These are phyloP conservation scores for Paramecium octaurelia DNA, from an alignment of 73 alveolate species.

Conservation along the genomic window DNA sequence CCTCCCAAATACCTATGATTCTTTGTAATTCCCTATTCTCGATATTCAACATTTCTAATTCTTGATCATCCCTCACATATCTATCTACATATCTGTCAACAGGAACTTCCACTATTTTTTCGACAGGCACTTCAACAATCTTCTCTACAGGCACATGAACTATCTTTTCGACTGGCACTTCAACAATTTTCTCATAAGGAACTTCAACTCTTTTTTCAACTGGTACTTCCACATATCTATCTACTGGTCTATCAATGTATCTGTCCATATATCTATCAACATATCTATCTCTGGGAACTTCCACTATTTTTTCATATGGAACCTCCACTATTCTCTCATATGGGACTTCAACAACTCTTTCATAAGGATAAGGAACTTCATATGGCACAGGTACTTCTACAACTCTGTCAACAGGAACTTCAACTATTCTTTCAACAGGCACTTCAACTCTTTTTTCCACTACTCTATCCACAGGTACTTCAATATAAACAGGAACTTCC, in stretches of 20 bases:
- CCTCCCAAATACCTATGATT: conserved; percentile 28
- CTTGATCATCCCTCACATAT: conserved; percentile 35
- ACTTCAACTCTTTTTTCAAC: neutral
- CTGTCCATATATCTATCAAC: neutral
- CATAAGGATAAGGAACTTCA: conserved; percentile 43
- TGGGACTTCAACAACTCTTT: conserved; percentile 48
- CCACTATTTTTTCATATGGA: neutral
- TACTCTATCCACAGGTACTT: conserved; percentile 28
- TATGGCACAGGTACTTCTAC: conserved; percentile 4
- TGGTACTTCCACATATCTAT: neutral
- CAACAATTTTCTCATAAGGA: neutral
- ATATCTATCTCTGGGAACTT: neutral
- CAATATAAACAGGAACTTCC: neutral
- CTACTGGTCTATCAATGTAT: neutral
- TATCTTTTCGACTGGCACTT: neutral
- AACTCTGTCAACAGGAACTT: conserved; percentile 31
- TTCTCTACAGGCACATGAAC: conserved; percentile 16
- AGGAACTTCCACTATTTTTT: neutral
- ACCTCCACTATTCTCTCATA: neutral
- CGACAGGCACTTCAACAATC: conserved; percentile 3
- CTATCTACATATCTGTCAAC: neutral
- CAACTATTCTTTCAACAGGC: conserved; percentile 37
- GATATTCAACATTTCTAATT: neutral
- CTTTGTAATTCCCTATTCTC: neutral
- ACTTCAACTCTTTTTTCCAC: conserved; percentile 45